A percentile compares a stretch with the other conserved stretches of the same genome.
Conservation (phyloP, 257 asterid genomes). For the Solanum ossicruentum region DNA sequence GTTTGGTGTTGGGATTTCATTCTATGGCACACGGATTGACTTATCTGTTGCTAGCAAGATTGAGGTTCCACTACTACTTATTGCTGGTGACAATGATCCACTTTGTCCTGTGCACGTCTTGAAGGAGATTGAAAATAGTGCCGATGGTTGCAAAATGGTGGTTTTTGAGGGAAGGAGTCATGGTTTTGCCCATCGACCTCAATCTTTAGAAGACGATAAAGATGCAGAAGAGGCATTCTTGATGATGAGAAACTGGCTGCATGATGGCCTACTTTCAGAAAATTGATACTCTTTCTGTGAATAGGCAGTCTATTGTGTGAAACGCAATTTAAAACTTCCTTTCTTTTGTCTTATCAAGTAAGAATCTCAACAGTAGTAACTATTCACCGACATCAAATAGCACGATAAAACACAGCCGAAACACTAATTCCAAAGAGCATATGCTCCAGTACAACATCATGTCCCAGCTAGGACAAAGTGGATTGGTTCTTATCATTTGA, state of each 20-base stretch:
- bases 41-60: conserved; percentile 27
- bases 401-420: not conserved
- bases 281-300: conserved; percentile 4
- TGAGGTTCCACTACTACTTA: conserved; percentile 40
- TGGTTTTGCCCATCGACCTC: conserved; percentile 66
- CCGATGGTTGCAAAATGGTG: conserved; percentile 19
- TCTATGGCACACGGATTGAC: conserved; percentile 51
- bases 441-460: not conserved
- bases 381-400: not conserved
- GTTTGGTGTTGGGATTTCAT: conserved; percentile 58
- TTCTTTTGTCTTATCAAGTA: not conserved
- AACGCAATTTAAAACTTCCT: not conserved
- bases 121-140: conserved; percentile 26
- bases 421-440: not conserved
- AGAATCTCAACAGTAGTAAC: not conserved
- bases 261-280: conserved; percentile 32
- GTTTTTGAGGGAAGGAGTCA: conserved; percentile 48
- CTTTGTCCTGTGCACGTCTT: conserved; percentile 35
- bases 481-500: not conserved
- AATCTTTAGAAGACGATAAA: conserved; percentile 60
- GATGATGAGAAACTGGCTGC: conserved; percentile 62
- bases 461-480: too few relatives aligned
- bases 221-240: conserved; percentile 72
- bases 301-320: not conserved
- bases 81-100: conserved; percentile 49